These are phyloP conservation scores for Micromonas commoda DNA, from an alignment of 139 green algal species.

Conservation along the genomic window DNA sequence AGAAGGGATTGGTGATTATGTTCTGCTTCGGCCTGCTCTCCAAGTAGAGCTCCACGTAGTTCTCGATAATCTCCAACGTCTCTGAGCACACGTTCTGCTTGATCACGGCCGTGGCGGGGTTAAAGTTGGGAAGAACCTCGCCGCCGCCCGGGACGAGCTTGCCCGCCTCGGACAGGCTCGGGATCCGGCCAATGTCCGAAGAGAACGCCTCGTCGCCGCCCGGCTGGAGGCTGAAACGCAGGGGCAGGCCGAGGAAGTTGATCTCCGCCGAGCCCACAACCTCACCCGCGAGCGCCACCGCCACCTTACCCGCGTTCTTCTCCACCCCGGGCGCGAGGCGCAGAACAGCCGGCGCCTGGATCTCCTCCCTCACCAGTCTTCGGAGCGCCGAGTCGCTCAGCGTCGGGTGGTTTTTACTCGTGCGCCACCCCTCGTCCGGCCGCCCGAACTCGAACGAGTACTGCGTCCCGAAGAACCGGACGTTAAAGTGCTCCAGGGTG, in stretches of 20 bases:
- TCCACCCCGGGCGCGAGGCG: not conserved
- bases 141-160: not conserved
- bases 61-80: not conserved
- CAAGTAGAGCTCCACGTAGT: not conserved
- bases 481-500: not conserved
- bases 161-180: not conserved
- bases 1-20: not conserved
- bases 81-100: not conserved
- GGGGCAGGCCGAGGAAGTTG: not conserved
- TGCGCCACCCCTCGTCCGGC: not conserved
- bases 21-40: not conserved
- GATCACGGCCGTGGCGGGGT: not conserved
- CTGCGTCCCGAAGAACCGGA: not conserved
- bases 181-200: not conserved
- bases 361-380: not conserved
- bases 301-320: not conserved
- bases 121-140: not conserved
- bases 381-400: not conserved
- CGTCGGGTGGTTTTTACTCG: not conserved
- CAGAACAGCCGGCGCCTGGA: not conserved
- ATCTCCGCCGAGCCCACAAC: not conserved
- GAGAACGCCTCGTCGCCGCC: not conserved
- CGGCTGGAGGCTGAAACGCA: not conserved
- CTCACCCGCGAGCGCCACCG: not conserved
- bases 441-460: not conserved